Evolutionary conservation across 495 filamentous ascomycete species (phyloP).

Genomic region (Staphylotrichum tortipilum): DNA sequence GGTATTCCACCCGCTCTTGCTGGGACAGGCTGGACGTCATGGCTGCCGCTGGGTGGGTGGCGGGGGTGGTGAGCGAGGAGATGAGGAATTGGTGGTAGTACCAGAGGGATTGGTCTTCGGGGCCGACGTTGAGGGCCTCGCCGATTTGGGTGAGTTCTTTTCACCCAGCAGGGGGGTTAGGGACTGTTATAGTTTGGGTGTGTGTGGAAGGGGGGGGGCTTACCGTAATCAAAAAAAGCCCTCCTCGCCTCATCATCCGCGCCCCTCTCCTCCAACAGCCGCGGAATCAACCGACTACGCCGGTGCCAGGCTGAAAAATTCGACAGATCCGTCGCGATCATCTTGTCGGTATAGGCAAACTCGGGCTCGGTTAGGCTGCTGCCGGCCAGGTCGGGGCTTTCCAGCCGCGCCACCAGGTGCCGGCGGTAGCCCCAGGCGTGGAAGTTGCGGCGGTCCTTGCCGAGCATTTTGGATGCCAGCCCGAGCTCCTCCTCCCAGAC

Average conservation of each 20-base stretch:
- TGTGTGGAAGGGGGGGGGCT: slow-evolving; percentile 1
- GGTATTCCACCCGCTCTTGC: slow-evolving; percentile 54
- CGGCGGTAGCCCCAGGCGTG: slow-evolving; percentile 94
- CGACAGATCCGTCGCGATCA: slow-evolving; percentile 72
- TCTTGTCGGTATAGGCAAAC: slow-evolving; percentile 80
- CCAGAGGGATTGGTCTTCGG: slow-evolving; percentile 90
- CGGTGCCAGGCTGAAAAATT: slow-evolving; percentile 99
- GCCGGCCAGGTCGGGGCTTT: slow-evolving; percentile 44
- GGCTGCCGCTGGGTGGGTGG: slow-evolving; percentile 36
- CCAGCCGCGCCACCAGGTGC: slow-evolving; percentile 59
- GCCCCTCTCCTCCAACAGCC: slow-evolving; percentile 57
- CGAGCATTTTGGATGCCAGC: slow-evolving; percentile 77
- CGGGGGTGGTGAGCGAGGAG: slow-evolving; percentile 41
- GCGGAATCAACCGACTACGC: slow-evolving; percentile 71
- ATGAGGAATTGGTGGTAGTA: slow-evolving; percentile 88
- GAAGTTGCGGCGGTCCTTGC: slow-evolving; percentile 82
- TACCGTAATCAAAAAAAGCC: slow-evolving; percentile 66
- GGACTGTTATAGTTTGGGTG: neutral
- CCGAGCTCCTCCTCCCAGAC: slow-evolving; percentile 79
- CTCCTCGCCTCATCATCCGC: slow-evolving; percentile 54
- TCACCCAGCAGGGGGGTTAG: too few species aligned
- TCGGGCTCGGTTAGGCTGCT: slow-evolving; percentile 65
- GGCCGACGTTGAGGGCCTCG: slow-evolving; percentile 71
- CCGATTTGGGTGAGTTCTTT: slow-evolving; percentile 66
- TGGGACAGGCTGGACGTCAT: slow-evolving; percentile 55